A percentile compares a stretch with the other conserved stretches of the same genome.
These are phyloP conservation scores for Pseudoneurospora amorphoporcata DNA, from an alignment of 495 filamentous ascomycete genomes.

Conservation along the genomic window DNA sequence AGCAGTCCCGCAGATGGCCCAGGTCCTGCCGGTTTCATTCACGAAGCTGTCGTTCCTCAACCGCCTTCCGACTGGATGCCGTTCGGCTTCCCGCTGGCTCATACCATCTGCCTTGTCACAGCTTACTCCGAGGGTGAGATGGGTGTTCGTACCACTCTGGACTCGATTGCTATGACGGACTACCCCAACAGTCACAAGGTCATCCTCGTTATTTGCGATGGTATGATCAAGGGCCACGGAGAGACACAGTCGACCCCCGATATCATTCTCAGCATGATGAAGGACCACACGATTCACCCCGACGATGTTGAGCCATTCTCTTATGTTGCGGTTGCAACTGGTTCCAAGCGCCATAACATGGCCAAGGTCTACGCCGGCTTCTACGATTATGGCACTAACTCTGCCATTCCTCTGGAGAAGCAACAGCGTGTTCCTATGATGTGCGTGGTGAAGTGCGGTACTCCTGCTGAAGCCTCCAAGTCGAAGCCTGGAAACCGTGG, in stretches of 20 bases:
- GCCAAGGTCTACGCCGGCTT: constrained; percentile 96
- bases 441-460: constrained; percentile 91
- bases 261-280: constrained; percentile 86
- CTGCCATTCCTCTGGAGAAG: constrained; percentile 69
- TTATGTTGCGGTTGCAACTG: constrained; percentile 92
- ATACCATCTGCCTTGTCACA: constrained; percentile 88
- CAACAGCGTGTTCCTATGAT: constrained; percentile 99
- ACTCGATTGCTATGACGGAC: constrained; percentile 95
- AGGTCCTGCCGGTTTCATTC: constrained; percentile 88
- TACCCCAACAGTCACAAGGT: constrained; percentile 98
- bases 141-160: constrained; percentile 84
- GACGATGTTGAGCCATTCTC: constrained; percentile 81
- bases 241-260: constrained; percentile 84
- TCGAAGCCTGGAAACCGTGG: constrained; percentile 93
- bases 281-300: constrained; percentile 67
- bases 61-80: constrained; percentile 97
- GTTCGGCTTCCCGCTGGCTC: constrained; percentile 88
- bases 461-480: constrained; percentile 68
- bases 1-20: constrained; percentile 56
- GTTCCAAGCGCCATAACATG: constrained; percentile 98
- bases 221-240: constrained; percentile 93
- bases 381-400: constrained; percentile 86
- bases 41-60: constrained; percentile 91
- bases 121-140: constrained; percentile 96
- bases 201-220: constrained; percentile 93